Conservation (phyloP, 2,329 filamentous ascomycete genomes). For the Fusarium proliferatum region DNA sequence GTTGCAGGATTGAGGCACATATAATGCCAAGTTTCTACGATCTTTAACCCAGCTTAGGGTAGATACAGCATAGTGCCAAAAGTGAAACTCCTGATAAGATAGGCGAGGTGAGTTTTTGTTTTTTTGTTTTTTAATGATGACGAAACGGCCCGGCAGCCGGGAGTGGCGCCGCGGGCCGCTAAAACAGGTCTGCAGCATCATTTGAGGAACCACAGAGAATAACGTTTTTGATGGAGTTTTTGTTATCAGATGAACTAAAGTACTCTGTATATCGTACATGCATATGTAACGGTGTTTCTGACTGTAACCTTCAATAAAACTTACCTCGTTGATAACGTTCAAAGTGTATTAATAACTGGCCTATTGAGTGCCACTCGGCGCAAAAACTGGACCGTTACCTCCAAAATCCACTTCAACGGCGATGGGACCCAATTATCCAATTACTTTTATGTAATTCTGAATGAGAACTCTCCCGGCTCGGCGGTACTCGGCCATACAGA, state of each 20-base stretch:
- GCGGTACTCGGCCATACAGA: slow-evolving; percentile 10
- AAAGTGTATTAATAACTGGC: background rate
- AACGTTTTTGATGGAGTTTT: background rate
- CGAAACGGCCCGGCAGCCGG: background rate
- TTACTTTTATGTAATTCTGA: slow-evolving; percentile 18
- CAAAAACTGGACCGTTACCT: background rate
- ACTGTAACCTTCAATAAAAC: background rate
- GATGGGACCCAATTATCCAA: slow-evolving; percentile 7
- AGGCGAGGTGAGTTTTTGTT: background rate
- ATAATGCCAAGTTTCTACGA: background rate
- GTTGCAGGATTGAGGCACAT: background rate
- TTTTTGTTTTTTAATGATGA: background rate
- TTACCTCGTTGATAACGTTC: background rate
- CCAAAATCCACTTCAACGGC: background rate
- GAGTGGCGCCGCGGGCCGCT: background rate
- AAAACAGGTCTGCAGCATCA: background rate
- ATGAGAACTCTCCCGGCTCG: slow-evolving; percentile 1
- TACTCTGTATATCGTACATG: background rate
- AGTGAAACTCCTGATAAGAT: background rate
- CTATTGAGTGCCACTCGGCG: background rate
- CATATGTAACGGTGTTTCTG: background rate
- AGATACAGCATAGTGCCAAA: background rate
- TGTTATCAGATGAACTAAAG: background rate
- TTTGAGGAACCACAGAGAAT: background rate
- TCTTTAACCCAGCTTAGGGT: background rate